phyloP scores from a whole-genome alignment of 1,284 basidiomycete genomes.

The Ceratobasidium sp. region DNA sequence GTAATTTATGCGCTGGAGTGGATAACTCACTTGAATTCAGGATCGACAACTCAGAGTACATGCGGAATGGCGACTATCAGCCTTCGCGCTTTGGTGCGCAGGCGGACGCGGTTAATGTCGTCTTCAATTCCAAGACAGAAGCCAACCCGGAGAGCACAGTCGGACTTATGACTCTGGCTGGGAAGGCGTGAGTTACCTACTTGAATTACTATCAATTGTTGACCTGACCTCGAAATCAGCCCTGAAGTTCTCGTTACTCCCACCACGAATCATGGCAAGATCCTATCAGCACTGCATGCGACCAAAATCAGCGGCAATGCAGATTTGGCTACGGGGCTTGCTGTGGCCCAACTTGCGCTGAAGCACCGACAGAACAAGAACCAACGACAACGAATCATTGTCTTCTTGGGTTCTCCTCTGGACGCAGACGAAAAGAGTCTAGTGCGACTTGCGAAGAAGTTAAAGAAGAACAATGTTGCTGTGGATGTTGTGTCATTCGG shows the following conservation, averaged over 20 bases:
- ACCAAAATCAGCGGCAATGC: conserved; percentile 81
- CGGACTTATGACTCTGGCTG: conserved; percentile 97
- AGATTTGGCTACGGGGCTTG: conserved; percentile 90
- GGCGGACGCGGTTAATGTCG: conserved; percentile 87
- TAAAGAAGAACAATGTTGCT: conserved; percentile 99
- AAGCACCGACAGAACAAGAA: conserved; percentile 99
- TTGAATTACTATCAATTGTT: neutral
- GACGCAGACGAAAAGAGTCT: conserved; percentile 79
- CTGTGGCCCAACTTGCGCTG: conserved; percentile 93
- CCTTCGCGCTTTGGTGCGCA: conserved; percentile 92
- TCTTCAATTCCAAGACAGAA: conserved; percentile 94
- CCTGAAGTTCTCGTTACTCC: conserved; percentile 96
- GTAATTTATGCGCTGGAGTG: neutral
- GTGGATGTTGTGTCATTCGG: conserved; percentile 90
- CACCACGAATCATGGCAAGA: conserved; percentile 93
- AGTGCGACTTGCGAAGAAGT: conserved; percentile 91
- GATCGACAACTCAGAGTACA: conserved; percentile 94
- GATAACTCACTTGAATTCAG: conserved; percentile 56
- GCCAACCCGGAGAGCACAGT: conserved; percentile 98
- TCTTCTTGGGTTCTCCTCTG: conserved; percentile 91
- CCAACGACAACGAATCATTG: conserved; percentile 92
- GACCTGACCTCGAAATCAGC: conserved; percentile 57
- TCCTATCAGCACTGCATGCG: conserved; percentile 81
- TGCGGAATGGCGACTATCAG: conserved; percentile 95
- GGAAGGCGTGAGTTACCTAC: conserved; percentile 76